Percentiles rank a stretch among this genome's conserved stretches.
Conservation (phyloP, 2,329 filamentous ascomycete genomes). For the Cladosporium sp. region DNA sequence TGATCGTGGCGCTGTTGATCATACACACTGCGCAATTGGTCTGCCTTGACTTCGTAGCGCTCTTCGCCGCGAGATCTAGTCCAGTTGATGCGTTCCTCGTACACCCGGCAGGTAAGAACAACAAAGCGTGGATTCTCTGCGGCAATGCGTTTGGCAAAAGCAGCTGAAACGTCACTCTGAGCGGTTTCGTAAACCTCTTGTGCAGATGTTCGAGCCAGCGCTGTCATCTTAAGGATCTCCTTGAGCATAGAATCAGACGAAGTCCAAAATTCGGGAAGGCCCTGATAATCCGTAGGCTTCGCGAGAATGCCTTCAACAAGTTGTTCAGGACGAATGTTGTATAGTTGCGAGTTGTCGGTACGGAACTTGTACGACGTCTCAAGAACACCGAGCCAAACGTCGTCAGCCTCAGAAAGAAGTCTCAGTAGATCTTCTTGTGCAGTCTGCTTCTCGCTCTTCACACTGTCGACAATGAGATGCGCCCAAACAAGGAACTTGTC, state of each 20-base stretch:
- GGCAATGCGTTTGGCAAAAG: slow-evolving; percentile 46
- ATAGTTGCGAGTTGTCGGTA: slow-evolving; percentile 61
- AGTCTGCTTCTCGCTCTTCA: slow-evolving; percentile 19
- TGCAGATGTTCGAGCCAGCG: slow-evolving; percentile 38
- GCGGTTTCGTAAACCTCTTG: slow-evolving; percentile 35
- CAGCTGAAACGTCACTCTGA: slow-evolving; percentile 21
- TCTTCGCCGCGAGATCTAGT: slow-evolving; percentile 49
- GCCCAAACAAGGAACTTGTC: slow-evolving; percentile 23
- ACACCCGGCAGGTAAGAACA: slow-evolving; percentile 54
- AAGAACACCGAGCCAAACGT: slow-evolving; percentile 64
- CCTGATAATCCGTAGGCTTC: slow-evolving; percentile 56
- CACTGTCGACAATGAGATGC: slow-evolving; percentile 18
- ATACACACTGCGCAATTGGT: slow-evolving; percentile 39
- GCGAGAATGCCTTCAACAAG: slow-evolving; percentile 47
- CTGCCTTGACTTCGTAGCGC: slow-evolving; percentile 46
- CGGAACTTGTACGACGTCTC: slow-evolving; percentile 67
- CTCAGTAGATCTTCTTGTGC: slow-evolving; percentile 42
- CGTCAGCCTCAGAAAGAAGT: slow-evolving; percentile 63
- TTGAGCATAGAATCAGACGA: slow-evolving; percentile 53
- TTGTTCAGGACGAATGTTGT: slow-evolving; percentile 67
- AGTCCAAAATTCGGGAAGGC: slow-evolving; percentile 81
- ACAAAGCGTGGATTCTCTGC: slow-evolving; percentile 52
- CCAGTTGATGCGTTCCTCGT: slow-evolving; percentile 59
- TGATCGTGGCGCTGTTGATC: slow-evolving; percentile 40
- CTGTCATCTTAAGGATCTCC: slow-evolving; percentile 34